Percentiles rank a stretch among this genome's conserved stretches.
Evolutionary conservation across 2,329 filamentous ascomycete genomes (phyloP).

Genomic region (Colletotrichum eremochloae): DNA sequence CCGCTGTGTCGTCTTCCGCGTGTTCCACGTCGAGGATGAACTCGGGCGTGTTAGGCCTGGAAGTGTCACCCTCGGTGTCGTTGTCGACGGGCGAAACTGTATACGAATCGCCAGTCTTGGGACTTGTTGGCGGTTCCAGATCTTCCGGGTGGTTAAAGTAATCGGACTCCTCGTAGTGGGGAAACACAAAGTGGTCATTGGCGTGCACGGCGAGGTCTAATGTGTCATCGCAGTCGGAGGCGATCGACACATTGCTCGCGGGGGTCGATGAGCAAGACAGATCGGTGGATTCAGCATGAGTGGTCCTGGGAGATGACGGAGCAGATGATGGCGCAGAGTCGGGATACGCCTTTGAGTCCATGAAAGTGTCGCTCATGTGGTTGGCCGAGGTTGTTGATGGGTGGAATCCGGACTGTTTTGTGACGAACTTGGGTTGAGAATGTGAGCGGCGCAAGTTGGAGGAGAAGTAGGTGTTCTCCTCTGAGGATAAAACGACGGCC

Average conservation of each 20-base stretch:
- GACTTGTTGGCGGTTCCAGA: constrained; percentile 65
- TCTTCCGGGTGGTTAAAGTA: constrained; percentile 63
- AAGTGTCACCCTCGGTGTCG: constrained; percentile 64
- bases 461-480: constrained; percentile 70
- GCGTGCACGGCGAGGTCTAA: constrained; percentile 58
- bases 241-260: constrained; percentile 73
- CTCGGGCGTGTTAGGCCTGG: constrained; percentile 70
- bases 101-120: constrained; percentile 64
- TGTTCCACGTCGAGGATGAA: constrained; percentile 60
- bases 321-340: constrained; percentile 66
- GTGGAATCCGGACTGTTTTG: constrained; percentile 58
- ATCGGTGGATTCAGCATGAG: constrained; percentile 66
- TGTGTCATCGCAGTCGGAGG: constrained; percentile 67
- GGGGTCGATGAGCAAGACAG: constrained; percentile 74
- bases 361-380: constrained; percentile 62
- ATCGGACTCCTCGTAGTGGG: constrained; percentile 61
- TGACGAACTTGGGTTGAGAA: constrained; percentile 69
- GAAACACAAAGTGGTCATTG: constrained; percentile 62
- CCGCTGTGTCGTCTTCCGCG: constrained; percentile 83
- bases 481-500: constrained; percentile 69
- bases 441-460: constrained; percentile 69
- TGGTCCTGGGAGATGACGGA: constrained; percentile 68
- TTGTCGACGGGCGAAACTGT: constrained; percentile 67
- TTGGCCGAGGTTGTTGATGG: constrained; percentile 59
- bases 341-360: constrained; percentile 57